phyloP scores from a whole-genome alignment of 306 rosid species.

The Medicago truncatula region MtrunA17r5.0-ANR NC_053048.1:35343001-35343500 shows the following conservation, averaged over 20 bases:
- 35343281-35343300: conserved; percentile 11
- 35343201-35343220: conserved; percentile 48
- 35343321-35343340: conserved; percentile 1
- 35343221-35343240: conserved; percentile 43
- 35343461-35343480: conserved; percentile 25
- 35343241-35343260: background rate
- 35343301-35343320: conserved; percentile 12
- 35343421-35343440: background rate
- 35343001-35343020: background rate
- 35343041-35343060: conserved; percentile 31
- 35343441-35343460: conserved; percentile 15
- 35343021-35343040: conserved; percentile 17
- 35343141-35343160: background rate
- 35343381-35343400: background rate
- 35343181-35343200: conserved; percentile 45
- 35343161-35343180: conserved; percentile 21
- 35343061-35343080: conserved; percentile 16
- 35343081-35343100: conserved; percentile 10
- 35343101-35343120: too few species aligned
- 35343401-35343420: background rate
- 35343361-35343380: too few species aligned
- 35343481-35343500: conserved; percentile 26
- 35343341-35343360: background rate
- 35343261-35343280: conserved; percentile 5
- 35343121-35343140: too few species aligned